Percentiles rank a stretch among this genome's conserved stretches.
These are phyloP conservation scores for Gynochthodes officinalis DNA, from an alignment of 257 asterid species.

Conservation along the genomic window DNA sequence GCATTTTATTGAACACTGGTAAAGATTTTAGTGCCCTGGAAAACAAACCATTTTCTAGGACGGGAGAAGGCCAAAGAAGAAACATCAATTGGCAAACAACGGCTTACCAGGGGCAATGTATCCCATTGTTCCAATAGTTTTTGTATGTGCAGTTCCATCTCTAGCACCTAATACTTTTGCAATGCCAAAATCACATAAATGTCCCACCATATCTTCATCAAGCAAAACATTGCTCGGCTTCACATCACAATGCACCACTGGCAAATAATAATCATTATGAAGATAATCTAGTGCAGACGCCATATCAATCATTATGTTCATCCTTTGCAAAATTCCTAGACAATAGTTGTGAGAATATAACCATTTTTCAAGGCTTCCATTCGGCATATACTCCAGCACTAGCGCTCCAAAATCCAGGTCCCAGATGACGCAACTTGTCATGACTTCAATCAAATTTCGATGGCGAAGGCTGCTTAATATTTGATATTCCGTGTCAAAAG, in stretches of 20 bases:
- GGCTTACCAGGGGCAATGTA: conserved; percentile 23
- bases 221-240: conserved; percentile 23
- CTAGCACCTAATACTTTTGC: conserved; percentile 7
- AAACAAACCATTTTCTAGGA: too few relatives aligned
- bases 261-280: conserved; percentile 3
- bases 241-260: conserved; percentile 24
- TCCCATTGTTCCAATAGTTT: conserved; percentile 18
- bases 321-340: conserved; percentile 10
- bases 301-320: conserved; percentile 20
- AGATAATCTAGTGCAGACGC: conserved; percentile 20
- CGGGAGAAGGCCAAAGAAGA: neutral
- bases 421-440: conserved; percentile 8
- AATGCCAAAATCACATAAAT: conserved; percentile 26
- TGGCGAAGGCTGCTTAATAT: conserved; percentile 17
- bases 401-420: conserved; percentile 6
- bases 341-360: conserved; percentile 8
- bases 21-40: neutral
- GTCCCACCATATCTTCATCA: conserved; percentile 19
- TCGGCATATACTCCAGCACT: conserved; percentile 19
- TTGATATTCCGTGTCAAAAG: conserved; percentile 21
- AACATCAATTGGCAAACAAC: neutral
- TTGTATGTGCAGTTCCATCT: conserved; percentile 10
- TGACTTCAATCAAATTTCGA: conserved; percentile 15
- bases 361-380: conserved; percentile 23
- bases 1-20: too few relatives aligned